Conservation (phyloP, 139 green algal genomes). For the Cymbomonas tetramitiformis region DNA sequence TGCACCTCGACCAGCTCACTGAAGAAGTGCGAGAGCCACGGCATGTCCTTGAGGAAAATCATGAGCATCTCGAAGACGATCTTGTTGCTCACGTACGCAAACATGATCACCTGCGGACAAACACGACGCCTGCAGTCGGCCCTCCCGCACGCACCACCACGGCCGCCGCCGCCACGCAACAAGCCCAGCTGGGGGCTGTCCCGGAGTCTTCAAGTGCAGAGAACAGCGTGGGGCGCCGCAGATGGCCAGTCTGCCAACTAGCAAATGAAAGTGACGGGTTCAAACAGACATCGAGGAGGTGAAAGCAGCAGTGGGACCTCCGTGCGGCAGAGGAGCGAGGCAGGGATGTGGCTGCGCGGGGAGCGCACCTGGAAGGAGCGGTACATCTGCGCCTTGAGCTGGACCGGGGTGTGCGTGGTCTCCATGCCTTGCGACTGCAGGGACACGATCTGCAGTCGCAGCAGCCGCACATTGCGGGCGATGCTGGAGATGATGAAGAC, state of each 20-base stretch:
- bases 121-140: too few species aligned
- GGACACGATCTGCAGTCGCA: background rate
- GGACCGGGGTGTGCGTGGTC: background rate
- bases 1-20: background rate
- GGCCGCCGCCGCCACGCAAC: too few species aligned
- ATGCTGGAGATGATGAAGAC: background rate
- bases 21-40: background rate
- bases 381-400: background rate
- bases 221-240: too few species aligned
- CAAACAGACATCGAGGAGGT: too few species aligned
- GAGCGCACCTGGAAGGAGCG: background rate
- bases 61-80: background rate
- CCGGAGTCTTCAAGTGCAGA: too few species aligned
- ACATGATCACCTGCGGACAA: slow-evolving; percentile 4
- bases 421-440: background rate
- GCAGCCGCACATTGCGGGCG: background rate
- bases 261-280: too few species aligned
- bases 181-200: too few species aligned
- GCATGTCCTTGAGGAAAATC: background rate
- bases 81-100: background rate
- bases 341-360: too few species aligned
- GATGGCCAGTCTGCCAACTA: too few species aligned
- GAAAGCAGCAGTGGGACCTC: too few species aligned
- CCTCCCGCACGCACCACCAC: too few species aligned
- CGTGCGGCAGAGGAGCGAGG: too few species aligned